Conservation (phyloP, 441 rosid genomes). For the Aquilaria agallochum region DNA sequence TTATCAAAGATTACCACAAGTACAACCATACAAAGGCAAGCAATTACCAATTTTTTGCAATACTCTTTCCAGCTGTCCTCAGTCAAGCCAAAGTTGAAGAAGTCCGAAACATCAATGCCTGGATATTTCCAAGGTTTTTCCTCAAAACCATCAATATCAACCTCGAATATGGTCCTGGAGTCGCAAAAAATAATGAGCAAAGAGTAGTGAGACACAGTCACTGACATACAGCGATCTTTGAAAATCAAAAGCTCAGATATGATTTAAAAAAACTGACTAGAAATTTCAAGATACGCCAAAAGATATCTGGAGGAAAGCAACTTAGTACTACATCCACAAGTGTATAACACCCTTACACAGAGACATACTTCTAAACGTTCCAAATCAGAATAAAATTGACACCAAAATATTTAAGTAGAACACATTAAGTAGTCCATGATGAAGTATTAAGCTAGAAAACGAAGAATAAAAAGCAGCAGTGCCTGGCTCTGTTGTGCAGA, state of each 20-base stretch:
- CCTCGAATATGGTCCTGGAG: slow-evolving; percentile 91
- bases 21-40: slow-evolving; percentile 17
- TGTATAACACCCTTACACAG: too few species aligned
- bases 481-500: too few species aligned
- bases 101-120: slow-evolving; percentile 71
- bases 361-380: too few species aligned
- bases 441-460: too few species aligned
- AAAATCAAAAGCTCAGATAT: not conserved
- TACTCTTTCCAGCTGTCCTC: slow-evolving; percentile 99
- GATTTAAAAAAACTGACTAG: slow-evolving; percentile 1
- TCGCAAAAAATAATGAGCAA: slow-evolving; percentile 9
- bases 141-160: slow-evolving; percentile 89
- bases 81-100: slow-evolving; percentile 88
- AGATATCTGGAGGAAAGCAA: slow-evolving; percentile 9
- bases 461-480: too few species aligned
- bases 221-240: not conserved
- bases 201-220: slow-evolving; percentile 8
- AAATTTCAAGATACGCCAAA: slow-evolving; percentile 5
- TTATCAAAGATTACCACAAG: slow-evolving; percentile 9
- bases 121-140: slow-evolving; percentile 98
- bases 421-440: too few species aligned
- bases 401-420: too few species aligned
- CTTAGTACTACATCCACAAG: not conserved
- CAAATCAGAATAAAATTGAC: too few species aligned
- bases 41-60: slow-evolving; percentile 90